These are phyloP conservation scores for Fusarium sp. DNA, from an alignment of 2,329 filamentous ascomycete genomes.

Conservation along the genomic window DNA sequence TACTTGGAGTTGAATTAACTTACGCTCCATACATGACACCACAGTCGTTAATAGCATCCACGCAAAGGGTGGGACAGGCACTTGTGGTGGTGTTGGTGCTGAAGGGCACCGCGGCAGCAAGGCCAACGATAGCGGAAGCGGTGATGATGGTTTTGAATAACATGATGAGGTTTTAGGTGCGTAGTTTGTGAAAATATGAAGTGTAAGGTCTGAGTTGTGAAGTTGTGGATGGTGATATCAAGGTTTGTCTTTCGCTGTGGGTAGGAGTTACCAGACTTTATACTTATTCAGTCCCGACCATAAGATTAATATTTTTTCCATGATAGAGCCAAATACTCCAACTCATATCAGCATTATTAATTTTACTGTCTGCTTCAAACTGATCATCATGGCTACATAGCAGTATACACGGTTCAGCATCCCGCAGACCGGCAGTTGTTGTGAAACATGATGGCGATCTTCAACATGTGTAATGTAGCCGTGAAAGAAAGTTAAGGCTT, in stretches of 20 bases:
- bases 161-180: slow-evolving; percentile 6
- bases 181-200: background rate
- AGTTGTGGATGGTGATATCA: background rate
- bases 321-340: background rate
- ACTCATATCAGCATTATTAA: background rate
- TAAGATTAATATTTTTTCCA: background rate
- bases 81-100: background rate
- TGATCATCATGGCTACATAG: background rate
- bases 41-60: slow-evolving; percentile 43
- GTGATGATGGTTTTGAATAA: slow-evolving; percentile 9
- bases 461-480: background rate
- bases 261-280: background rate
- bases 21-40: slow-evolving; percentile 41
- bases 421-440: background rate
- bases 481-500: rapidly evolving
- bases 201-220: background rate
- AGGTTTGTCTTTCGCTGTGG: background rate
- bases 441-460: background rate
- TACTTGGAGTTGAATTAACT: background rate
- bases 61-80: slow-evolving; percentile 33
- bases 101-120: slow-evolving; percentile 11
- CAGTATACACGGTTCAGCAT: slow-evolving; percentile 7
- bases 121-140: slow-evolving; percentile 8
- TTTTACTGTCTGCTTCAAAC: background rate
- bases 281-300: background rate